Evolutionary conservation across 1,284 basidiomycete genomes (phyloP), one percentile per base, ranked within the genome.

Genomic region (Apiotrichum porosum): DNA sequence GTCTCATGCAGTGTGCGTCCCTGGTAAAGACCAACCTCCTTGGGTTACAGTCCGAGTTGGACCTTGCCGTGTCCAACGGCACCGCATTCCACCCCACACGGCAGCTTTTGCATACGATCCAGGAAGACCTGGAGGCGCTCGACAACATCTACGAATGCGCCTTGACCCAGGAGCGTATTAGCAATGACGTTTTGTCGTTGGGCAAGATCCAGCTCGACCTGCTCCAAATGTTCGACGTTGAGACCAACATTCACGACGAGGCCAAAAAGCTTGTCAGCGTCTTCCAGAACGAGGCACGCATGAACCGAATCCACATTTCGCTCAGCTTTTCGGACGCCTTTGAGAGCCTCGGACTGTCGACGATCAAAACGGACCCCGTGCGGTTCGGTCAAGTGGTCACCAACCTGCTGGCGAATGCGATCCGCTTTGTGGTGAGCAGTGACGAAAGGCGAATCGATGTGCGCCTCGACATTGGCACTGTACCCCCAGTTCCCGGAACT

Each of bases 141-240:
- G 69, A 69, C 47, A 66, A 66, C 43, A 68, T 72, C 37, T 69
- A 71, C 44, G 66, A 68, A 44, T 68, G 66, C 46, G 74, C 74
- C 24, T 54, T 75, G 19, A 60, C 71, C 13, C 75, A 76, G 58
- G 73, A 75, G 51, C 62, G 73, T 30, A 75, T 76, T 40, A 68
- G 68, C 31, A 75, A 76, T 46, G 75, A 77, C 47, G 71, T 76
- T 8, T 61, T 76, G 15, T 74, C 74, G 9, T 55, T 77, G 13
- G 74, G 73, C 9, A 59, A 73, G 28, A 70, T 77, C 36, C 74
- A 75, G 51, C 65, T 76, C 13, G 66, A 70, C 49, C 64, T 63
- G 56, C 56, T 70, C 10, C 57, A 66, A 49, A 64, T 69, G 49
- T 65, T 61, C 39, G 63, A 67, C 36, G 66, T 71, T 48, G 72